A percentile compares a stretch with the other conserved stretches of the same genome.
phyloP scores from a whole-genome alignment of 129 eudicot genomes.

The Chrysanthemum seticuspe region DNA sequence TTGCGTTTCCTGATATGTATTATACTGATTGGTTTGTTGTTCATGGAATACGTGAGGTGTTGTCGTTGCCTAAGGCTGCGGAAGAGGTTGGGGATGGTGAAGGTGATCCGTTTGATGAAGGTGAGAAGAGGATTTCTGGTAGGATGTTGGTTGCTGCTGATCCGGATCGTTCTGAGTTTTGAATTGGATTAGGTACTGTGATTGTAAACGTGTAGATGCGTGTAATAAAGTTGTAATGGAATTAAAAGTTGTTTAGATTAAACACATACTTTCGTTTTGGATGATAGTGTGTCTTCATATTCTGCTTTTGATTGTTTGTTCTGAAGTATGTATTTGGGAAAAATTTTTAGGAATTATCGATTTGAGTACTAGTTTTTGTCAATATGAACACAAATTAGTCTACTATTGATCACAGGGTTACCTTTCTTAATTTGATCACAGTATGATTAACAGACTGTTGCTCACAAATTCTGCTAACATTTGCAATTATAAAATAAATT shows the following conservation, averaged over 20 bases:
- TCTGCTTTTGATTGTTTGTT: background rate
- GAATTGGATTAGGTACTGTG: background rate
- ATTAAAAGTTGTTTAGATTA: background rate
- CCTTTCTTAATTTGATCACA: too few species aligned
- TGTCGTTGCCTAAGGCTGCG: constrained; percentile 27
- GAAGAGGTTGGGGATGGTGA: constrained; percentile 25
- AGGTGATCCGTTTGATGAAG: constrained; percentile 31
- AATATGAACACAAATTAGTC: background rate
- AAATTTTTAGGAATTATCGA: too few species aligned
- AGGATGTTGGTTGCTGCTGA: constrained; percentile 16
- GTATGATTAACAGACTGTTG: background rate
- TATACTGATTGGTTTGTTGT: constrained; percentile 60
- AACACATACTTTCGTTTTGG: background rate
- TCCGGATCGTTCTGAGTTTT: constrained; percentile 41
- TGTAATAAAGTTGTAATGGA: background rate
- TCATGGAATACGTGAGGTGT: constrained; percentile 56
- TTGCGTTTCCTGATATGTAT: constrained; percentile 65
- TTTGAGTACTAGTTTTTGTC: too few species aligned
- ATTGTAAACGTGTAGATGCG: too few species aligned
- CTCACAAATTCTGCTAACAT: background rate
- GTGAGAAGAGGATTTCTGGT: constrained; percentile 11
- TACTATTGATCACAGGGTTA: background rate
- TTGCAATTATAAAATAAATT: background rate
- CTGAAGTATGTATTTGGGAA: background rate
- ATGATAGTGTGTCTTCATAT: background rate